Evolutionary conservation across 768 basidiomycete species (phyloP).

Genomic region (Panus rudis): DNA sequence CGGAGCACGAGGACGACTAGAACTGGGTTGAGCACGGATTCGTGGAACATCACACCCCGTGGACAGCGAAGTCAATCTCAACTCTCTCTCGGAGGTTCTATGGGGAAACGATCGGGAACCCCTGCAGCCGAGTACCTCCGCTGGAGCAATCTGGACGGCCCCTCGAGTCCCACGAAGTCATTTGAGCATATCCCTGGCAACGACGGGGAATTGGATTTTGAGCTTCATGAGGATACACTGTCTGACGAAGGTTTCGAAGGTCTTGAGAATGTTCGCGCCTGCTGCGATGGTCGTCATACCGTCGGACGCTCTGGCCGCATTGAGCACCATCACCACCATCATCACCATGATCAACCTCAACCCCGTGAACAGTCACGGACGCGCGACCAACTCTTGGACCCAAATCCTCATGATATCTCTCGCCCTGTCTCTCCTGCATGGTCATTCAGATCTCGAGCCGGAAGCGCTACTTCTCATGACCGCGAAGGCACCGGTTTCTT

Average conservation of each 20-base stretch:
- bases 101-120: slow-evolving; percentile 83
- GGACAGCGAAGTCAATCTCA: slow-evolving; percentile 77
- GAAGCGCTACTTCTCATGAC: slow-evolving; percentile 69
- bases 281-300: slow-evolving; percentile 83
- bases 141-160: slow-evolving; percentile 64
- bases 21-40: slow-evolving; percentile 40
- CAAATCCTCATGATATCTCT: slow-evolving; percentile 35
- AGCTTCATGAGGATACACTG: slow-evolving; percentile 66
- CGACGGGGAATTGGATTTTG: slow-evolving; percentile 71
- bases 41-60: slow-evolving; percentile 71
- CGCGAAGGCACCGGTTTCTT: slow-evolving; percentile 50
- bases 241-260: slow-evolving; percentile 86
- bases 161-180: slow-evolving; percentile 68
- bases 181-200: slow-evolving; percentile 28
- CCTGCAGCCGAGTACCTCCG: slow-evolving; percentile 88
- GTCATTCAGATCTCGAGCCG: slow-evolving; percentile 78
- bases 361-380: slow-evolving; percentile 27
- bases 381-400: slow-evolving; percentile 47
- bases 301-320: slow-evolving; percentile 57
- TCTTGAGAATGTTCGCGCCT: slow-evolving; percentile 90
- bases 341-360: slow-evolving; percentile 35
- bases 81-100: slow-evolving; percentile 55
- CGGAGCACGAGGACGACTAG: slow-evolving; percentile 57
- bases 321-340: slow-evolving; percentile 56
- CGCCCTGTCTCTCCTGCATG: slow-evolving; percentile 77